Conservation (phyloP, 1,284 basidiomycete species). For the Marasmius tenuissimus region DNA sequence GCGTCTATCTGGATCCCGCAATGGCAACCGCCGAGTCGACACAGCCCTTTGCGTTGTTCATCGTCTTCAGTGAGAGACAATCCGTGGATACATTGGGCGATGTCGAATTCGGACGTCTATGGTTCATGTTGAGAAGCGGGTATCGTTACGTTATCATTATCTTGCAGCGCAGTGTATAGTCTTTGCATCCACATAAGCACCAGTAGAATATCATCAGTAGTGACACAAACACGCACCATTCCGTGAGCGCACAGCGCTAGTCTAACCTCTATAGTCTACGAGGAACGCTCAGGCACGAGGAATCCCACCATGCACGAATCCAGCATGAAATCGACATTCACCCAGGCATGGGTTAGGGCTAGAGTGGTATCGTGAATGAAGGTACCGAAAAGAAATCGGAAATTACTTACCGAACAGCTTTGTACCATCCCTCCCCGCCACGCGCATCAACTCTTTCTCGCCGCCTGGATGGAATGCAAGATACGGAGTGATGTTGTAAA, state of each 20-base stretch:
- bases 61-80: not conserved
- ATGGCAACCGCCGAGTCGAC: not conserved
- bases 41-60: not conserved
- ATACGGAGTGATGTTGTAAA: constrained; percentile 97
- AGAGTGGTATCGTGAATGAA: not conserved
- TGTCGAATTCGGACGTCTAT: too few relatives aligned
- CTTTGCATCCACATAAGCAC: too few relatives aligned
- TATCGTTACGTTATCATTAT: too few relatives aligned
- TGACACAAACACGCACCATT: not conserved
- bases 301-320: constrained; percentile 91
- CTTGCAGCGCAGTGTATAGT: too few relatives aligned
- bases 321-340: constrained; percentile 92
- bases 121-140: too few relatives aligned
- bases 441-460: constrained; percentile 92
- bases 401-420: constrained; percentile 81
- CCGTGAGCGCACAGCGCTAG: not conserved
- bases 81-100: not conserved
- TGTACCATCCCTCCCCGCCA: constrained; percentile 92
- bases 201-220: not conserved
- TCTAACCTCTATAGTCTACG: constrained; percentile 18
- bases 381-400: not conserved
- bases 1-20: not conserved
- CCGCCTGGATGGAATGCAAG: constrained; percentile 94
- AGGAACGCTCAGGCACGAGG: constrained; percentile 64
- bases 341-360: constrained; percentile 71